Percentiles rank a stretch among this genome's conserved stretches.
phyloP scores from a whole-genome alignment of 352 stramenopile species.

The Phytophthora tubulina region DNA sequence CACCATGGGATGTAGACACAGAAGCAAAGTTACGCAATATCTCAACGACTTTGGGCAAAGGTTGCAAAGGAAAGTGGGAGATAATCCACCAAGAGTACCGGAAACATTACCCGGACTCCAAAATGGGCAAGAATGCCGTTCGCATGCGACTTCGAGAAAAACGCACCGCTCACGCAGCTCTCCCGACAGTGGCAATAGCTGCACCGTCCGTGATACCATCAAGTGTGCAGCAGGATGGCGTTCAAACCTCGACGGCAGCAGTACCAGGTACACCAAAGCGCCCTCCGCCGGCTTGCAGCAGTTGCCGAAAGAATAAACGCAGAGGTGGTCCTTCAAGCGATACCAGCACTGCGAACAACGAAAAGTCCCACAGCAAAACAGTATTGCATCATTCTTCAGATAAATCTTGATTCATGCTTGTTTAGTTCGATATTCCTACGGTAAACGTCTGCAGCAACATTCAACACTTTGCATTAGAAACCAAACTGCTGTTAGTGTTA shows the following conservation, averaged over 20 bases:
- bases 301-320: neutral
- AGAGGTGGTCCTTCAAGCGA: conserved; percentile 1
- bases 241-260: too few species aligned
- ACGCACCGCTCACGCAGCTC: neutral
- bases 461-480: too few species aligned
- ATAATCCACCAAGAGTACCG: conserved; percentile 5
- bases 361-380: neutral
- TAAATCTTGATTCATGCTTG: too few species aligned
- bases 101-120: conserved; percentile 1
- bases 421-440: too few species aligned
- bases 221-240: too few species aligned
- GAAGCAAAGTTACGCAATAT: neutral
- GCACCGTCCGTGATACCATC: too few species aligned
- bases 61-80: conserved; percentile 3
- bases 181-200: too few species aligned
- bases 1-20: neutral
- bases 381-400: conserved; percentile 9
- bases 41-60: neutral
- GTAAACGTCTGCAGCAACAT: too few species aligned
- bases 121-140: conserved; percentile 10
- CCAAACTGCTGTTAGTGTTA: too few species aligned
- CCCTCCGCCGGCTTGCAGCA: neutral
- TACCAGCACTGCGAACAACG: neutral
- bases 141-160: neutral
- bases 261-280: too few species aligned